These are phyloP conservation scores for Venturia aucupariae DNA, from an alignment of 2,329 filamentous ascomycete genomes.

Conservation along the genomic window DNA sequence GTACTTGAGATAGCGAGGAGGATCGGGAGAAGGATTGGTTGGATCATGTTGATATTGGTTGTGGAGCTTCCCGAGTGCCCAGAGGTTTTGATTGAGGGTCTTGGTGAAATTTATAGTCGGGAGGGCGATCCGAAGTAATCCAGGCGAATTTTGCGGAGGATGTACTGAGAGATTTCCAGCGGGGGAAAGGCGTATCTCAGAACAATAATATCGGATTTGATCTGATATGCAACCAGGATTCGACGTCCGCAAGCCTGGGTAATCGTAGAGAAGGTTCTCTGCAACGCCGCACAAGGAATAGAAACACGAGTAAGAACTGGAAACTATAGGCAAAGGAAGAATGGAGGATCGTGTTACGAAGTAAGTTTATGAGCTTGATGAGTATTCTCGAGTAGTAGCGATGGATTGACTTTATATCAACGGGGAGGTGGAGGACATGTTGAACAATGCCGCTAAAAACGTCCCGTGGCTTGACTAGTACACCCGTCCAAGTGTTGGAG, in stretches of 20 bases:
- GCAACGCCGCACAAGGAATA: not conserved
- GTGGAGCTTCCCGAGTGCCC: not conserved
- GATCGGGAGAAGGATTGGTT: not conserved
- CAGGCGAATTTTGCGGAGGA: not conserved
- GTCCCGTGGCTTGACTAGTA: not conserved
- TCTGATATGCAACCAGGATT: not conserved
- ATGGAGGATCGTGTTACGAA: not conserved
- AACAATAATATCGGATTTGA: not conserved
- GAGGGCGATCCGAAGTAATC: not conserved
- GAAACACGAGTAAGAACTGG: not conserved
- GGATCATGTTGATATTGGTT: not conserved
- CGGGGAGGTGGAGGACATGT: not conserved
- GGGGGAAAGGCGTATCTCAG: not conserved
- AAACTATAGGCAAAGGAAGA: not conserved
- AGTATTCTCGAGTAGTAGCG: not conserved
- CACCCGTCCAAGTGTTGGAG: not conserved
- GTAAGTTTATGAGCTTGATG: not conserved
- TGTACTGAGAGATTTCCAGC: not conserved
- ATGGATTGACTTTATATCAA: conserved; percentile 2
- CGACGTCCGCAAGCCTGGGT: not conserved
- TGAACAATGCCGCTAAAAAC: not conserved
- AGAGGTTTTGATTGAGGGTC: not conserved
- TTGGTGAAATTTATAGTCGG: not conserved
- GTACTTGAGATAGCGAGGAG: not conserved
- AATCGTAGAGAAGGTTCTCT: not conserved